Evolutionary conservation across 495 filamentous ascomycete species (phyloP), one percentile per base, ranked within the genome.

Genomic region (Aspergillus haitiensis): DNA sequence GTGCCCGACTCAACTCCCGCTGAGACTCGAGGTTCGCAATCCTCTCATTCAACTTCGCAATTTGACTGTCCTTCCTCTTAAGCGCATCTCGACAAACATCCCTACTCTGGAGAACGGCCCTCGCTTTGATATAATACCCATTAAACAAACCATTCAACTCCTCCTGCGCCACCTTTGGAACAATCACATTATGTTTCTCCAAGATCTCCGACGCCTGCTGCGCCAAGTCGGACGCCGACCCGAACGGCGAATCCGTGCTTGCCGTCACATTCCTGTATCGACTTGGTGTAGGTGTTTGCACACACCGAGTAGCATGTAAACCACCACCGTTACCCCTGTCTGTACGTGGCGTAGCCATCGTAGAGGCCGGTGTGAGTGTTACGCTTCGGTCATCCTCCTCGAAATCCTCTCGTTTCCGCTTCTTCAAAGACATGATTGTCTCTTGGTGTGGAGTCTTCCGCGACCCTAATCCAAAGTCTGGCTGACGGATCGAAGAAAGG

Each of bases 61-160:
- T 84, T 57, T 82, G 78, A 2, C 74, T 74, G 46, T 92, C 85
- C 46, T 86, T 86, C 27, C 76, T 78, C 66, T 83, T 85, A n/a
- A 88, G 60, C 6, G 81, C 80, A 2, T 78, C 71, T 31, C 90
- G 70, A 2, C 82, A 75, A 18, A 86, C 81, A 56, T 93, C 88
- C 6, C 89, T 70, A 0, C 85, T 87, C 4, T 78, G 78, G 32
- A 78, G 74, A 16, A 89, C 77, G 1, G 88, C 88, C 59, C 75
- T 77, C 7, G 71, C 76, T 40, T 75, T 78, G 52, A 84, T 67
- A 10, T 84, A 82, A 61, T 88, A 80, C 39, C 69, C 76, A 36
- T 84, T 80, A 15, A 91, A 72, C 4, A 83, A 63, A 21, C 65
- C 62, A 3, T 75, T 73, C 2, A 88, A 52, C 31, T 73, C 75